These are phyloP conservation scores for Acanthamoeba divionensis DNA, from an alignment of 208 protist genomes.

Conservation along the genomic window DNA sequence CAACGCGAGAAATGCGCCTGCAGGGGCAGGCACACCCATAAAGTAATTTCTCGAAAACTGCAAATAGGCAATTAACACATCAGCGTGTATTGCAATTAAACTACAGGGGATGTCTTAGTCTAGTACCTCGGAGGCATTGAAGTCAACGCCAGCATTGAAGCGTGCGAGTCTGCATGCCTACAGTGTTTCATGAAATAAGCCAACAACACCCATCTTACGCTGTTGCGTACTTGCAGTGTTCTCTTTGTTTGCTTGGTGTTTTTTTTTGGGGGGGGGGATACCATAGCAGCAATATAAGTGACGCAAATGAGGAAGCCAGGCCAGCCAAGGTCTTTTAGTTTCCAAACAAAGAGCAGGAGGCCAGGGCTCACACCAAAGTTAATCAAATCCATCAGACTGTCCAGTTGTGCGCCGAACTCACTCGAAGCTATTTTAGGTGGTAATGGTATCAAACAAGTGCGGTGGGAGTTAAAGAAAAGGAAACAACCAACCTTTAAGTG, in stretches of 20 bases:
- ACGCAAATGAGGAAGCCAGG: neutral
- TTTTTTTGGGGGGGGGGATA: no score
- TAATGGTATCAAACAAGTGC: neutral
- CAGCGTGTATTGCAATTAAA: no score
- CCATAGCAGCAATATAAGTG: neutral
- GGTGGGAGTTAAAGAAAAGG: neutral
- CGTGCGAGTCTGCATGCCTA: neutral
- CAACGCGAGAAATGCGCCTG: conserved; percentile 15
- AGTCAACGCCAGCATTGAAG: conserved; percentile 48
- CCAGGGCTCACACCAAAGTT: conserved; percentile 27
- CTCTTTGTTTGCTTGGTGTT: neutral
- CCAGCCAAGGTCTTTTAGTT: neutral
- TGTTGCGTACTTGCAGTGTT: no score
- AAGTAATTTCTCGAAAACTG: neutral
- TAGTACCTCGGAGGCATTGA: neutral
- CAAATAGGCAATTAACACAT: no score
- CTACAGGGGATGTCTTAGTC: no score
- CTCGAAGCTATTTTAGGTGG: neutral
- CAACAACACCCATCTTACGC: no score
- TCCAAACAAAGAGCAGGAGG: neutral
- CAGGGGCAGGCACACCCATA: conserved; percentile 50
- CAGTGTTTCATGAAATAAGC: no score
- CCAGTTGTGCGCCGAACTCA: conserved; percentile 17
- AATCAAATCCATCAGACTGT: conserved; percentile 11
- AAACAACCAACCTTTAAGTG: neutral